Conservation (phyloP, 2,329 filamentous ascomycete genomes). For the Neoarthrinium moseri region DNA sequence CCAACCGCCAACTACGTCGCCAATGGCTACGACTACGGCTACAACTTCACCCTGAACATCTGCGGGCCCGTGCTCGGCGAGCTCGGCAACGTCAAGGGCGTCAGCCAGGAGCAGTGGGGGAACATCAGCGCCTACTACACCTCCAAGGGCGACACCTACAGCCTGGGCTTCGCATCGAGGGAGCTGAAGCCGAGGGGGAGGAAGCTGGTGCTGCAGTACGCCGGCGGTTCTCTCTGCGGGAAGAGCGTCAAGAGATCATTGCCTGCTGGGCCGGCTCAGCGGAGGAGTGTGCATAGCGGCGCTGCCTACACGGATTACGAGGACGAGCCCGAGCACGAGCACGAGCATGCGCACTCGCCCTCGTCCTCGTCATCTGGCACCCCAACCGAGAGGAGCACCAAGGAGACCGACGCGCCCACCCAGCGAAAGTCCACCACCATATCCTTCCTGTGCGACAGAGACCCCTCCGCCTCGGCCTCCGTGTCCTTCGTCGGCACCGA, state of each 20-base stretch:
- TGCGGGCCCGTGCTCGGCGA: constrained; percentile 73
- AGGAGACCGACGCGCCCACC: constrained; percentile 26
- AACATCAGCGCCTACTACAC: constrained; percentile 81
- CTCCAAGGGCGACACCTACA: constrained; percentile 63
- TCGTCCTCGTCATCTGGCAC: constrained; percentile 14
- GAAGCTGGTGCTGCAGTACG: constrained; percentile 76
- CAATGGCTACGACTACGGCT: constrained; percentile 72
- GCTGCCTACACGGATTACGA: constrained; percentile 28
- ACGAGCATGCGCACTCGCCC: constrained; percentile 30
- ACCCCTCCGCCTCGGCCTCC: constrained; percentile 67
- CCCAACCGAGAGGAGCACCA: constrained; percentile 12
- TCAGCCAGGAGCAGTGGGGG: constrained; percentile 60
- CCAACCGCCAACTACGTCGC: constrained; percentile 57
- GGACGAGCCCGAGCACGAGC: constrained; percentile 28
- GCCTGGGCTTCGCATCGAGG: constrained; percentile 68
- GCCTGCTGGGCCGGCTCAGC: constrained; percentile 22
- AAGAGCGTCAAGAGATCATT: constrained; percentile 35
- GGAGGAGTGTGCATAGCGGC: constrained; percentile 32
- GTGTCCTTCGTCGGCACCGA: constrained; percentile 82
- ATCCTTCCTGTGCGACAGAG: constrained; percentile 88
- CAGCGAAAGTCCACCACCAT: constrained; percentile 80
- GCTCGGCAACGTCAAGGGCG: constrained; percentile 61
- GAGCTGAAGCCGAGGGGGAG: constrained; percentile 61
- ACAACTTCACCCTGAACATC: constrained; percentile 83
- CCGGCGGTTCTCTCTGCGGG: constrained; percentile 72